Base-by-base conservation (phyloP, 352 stramenopile species). In the Saprolegnia diclina region DNA sequence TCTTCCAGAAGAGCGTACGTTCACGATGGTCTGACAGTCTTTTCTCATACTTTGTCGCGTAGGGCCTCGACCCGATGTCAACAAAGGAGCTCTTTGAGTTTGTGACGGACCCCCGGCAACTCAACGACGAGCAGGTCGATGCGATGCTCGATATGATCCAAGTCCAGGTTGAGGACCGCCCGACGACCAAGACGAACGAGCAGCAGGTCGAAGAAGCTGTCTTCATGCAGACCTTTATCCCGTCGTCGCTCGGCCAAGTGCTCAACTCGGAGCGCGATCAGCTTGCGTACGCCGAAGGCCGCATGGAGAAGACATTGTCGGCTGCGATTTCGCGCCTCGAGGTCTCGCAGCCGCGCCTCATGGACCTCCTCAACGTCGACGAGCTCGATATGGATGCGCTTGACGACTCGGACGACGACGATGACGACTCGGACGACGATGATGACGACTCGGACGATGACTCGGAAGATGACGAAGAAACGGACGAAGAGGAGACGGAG, bases 11-110 rank as follows among this genome's bases (percentile, higher is more conserved):
- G 72, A 55, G 26, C 21, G 16, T 67, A 78, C 24, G 42, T 81
- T 24, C 45, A 44, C 56, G 56, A 14, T 48, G 16, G 22, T 19
- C 24, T 59, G 1, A 18, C 52, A 5, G 2, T 48, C 21, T 56
- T 16, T 11, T 76, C n/a, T n/a, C n/a, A n/a, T n/a, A n/a, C n/a
- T 73, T 45, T 73, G 72, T 65, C 16, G 80, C 74, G 13, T 89
- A 95, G 61, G 83, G 82, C 18, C 72, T 98, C 4, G 91, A 92
- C 73, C 87, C 96, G 29, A 98, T 99, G 91, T 95, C 84, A 2
- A 98, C 88, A 22, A 82, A 96, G 52, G 94, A 99, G 69, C 78
- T 99, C 4, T 99, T 98, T 74, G 95, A 99, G 66, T 99, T 99
- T 73, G 88, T 99, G 13, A 98, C 90, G 19, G 80, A 94, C 52